Percentiles rank a stretch among this genome's conserved stretches.
phyloP scores from a whole-genome alignment of 1,284 basidiomycete species.

The Meira nashicola region DNA sequence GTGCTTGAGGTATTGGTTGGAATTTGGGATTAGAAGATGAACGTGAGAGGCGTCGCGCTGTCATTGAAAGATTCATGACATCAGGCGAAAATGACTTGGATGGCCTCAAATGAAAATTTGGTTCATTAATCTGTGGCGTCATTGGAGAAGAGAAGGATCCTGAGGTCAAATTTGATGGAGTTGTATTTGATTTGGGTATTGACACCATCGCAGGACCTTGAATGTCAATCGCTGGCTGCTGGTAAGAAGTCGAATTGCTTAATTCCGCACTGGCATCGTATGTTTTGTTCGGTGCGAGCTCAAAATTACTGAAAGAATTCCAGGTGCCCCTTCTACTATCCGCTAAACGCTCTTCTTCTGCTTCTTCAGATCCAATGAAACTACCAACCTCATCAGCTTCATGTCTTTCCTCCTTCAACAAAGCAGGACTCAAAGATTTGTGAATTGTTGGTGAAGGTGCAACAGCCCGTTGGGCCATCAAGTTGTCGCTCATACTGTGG shows the following conservation, averaged over 20 bases:
- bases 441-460: slow-evolving; percentile 10
- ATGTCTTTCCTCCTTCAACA: slow-evolving; percentile 5
- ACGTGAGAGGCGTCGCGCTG: too few relatives aligned
- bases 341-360: neutral
- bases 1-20: too few relatives aligned
- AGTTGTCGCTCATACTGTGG: neutral
- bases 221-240: neutral
- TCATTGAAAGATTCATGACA: too few relatives aligned
- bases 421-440: slow-evolving; percentile 12
- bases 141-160: too few relatives aligned
- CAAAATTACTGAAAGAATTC: neutral
- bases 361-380: slow-evolving; percentile 4
- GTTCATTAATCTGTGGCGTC: too few relatives aligned
- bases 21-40: too few relatives aligned
- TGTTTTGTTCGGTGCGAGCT: neutral
- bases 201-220: neutral
- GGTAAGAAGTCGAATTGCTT: neutral
- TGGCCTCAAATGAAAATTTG: too few relatives aligned
- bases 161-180: neutral
- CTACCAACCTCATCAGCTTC: slow-evolving; percentile 7
- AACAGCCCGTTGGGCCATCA: neutral
- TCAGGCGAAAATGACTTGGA: too few relatives aligned
- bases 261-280: neutral
- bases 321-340: neutral
- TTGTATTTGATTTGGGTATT: neutral